phyloP scores from a whole-genome alignment of 2,329 filamentous ascomycete species.

The Pestalotiopsis sp. region DNA sequence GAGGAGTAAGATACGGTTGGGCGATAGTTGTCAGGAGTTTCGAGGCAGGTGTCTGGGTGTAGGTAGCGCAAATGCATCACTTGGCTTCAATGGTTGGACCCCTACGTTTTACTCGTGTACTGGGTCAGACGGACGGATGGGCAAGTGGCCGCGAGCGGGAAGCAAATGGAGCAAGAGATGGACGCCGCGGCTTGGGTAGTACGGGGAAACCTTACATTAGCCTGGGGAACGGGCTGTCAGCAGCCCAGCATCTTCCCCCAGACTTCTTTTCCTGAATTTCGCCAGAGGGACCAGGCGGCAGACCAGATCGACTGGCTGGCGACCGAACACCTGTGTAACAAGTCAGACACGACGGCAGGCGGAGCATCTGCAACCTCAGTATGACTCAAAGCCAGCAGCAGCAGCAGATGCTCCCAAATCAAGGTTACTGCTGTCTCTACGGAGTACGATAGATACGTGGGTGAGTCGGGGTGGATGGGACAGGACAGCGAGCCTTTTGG shows the following conservation, averaged over 20 bases:
- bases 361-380: conserved; percentile 6
- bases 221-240: conserved; percentile 7
- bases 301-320: conserved; percentile 6
- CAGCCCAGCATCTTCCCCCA: neutral
- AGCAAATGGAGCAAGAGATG: conserved; percentile 1
- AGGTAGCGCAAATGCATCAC: neutral
- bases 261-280: neutral
- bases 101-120: neutral
- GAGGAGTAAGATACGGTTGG: neutral
- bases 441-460: neutral
- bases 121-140: conserved; percentile 4
- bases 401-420: neutral
- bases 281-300: neutral
- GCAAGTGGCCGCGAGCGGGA: neutral
- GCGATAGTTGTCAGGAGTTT: neutral
- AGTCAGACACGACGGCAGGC: conserved; percentile 10
- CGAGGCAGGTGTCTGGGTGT: neutral
- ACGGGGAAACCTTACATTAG: conserved; percentile 10
- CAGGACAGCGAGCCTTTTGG: neutral
- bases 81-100: neutral
- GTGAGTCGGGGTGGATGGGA: neutral
- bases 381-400: conserved; percentile 10
- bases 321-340: conserved; percentile 7
- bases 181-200: neutral
- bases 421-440: neutral